Evolutionary conservation across 106 monocot genomes (phyloP).

Genomic region (Dioscorea alata): DNA sequence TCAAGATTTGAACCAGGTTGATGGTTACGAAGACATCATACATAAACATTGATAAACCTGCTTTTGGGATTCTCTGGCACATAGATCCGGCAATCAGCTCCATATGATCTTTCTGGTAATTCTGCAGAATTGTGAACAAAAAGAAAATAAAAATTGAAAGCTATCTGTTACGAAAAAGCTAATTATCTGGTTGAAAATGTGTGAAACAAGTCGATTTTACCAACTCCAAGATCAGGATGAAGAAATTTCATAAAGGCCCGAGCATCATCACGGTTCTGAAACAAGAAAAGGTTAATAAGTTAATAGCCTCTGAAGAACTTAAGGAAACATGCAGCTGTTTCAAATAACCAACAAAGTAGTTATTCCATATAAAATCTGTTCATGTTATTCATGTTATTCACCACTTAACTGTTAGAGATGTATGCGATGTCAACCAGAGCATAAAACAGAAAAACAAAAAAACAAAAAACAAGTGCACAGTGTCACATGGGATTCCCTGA

Average conservation of each 20-base stretch:
- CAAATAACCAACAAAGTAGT: not conserved
- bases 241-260: conserved; percentile 92
- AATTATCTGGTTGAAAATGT: no score
- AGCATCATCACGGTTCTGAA: conserved; percentile 92
- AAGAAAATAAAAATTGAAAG: no score
- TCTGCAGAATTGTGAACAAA: conserved; percentile 37
- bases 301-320: no score
- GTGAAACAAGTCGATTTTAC: conserved; percentile 23
- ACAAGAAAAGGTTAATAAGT: not conserved
- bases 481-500: no score
- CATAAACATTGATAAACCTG: conserved; percentile 98
- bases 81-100: conserved; percentile 92
- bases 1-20: conserved; percentile 15
- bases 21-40: conserved; percentile 61
- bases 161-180: no score
- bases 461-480: no score
- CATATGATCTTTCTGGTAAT: conserved; percentile 95
- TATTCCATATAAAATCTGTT: not conserved
- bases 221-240: conserved; percentile 95
- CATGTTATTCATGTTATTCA: no score
- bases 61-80: conserved; percentile 90
- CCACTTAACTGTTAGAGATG: no score
- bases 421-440: no score
- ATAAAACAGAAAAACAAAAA: no score
- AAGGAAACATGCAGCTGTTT: no score